Percentiles rank a stretch among this genome's conserved stretches.
phyloP scores from a whole-genome alignment of 106 monocot species.

The Cymbidium sinense region DNA sequence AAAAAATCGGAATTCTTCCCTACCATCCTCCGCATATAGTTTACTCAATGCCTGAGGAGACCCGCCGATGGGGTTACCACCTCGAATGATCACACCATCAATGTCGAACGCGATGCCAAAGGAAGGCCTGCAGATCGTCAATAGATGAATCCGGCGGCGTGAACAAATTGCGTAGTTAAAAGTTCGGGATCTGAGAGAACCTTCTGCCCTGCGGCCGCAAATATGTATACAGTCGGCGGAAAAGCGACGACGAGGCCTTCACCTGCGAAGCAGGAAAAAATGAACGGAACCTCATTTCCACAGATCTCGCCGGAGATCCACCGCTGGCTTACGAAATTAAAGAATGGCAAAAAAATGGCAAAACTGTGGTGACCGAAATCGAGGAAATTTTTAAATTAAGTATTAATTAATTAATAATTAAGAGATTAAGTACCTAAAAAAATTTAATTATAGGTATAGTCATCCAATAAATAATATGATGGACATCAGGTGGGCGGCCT shows the following conservation, averaged over 20 bases:
- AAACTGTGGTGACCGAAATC: no score
- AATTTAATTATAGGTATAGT: no score
- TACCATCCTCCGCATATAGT: slow-evolving; percentile 70
- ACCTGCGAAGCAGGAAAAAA: slow-evolving; percentile 2
- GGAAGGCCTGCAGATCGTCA: slow-evolving; percentile 36
- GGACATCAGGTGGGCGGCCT: no score
- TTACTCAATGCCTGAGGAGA: slow-evolving; percentile 59
- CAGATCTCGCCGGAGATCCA: background rate
- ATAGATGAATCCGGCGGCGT: background rate
- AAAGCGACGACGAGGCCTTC: background rate
- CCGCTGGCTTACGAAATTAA: no score
- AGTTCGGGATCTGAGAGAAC: slow-evolving; percentile 5
- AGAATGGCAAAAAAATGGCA: no score
- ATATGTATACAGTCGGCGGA: slow-evolving; percentile 21
- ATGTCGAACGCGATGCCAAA: slow-evolving; percentile 94
- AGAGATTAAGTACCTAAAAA: no score
- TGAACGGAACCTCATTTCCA: slow-evolving; percentile 14
- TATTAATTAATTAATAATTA: no score
- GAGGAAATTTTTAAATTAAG: no score
- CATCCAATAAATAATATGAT: no score
- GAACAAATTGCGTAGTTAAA: background rate
- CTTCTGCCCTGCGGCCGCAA: slow-evolving; percentile 12
- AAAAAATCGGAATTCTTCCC: background rate
- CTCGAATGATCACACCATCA: slow-evolving; percentile 83
- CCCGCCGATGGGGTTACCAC: slow-evolving; percentile 61